Evolutionary conservation across 2,329 filamentous ascomycete species (phyloP), one percentile per base, ranked within the genome.

Genomic region (Uncinocarpus reesii): DNA sequence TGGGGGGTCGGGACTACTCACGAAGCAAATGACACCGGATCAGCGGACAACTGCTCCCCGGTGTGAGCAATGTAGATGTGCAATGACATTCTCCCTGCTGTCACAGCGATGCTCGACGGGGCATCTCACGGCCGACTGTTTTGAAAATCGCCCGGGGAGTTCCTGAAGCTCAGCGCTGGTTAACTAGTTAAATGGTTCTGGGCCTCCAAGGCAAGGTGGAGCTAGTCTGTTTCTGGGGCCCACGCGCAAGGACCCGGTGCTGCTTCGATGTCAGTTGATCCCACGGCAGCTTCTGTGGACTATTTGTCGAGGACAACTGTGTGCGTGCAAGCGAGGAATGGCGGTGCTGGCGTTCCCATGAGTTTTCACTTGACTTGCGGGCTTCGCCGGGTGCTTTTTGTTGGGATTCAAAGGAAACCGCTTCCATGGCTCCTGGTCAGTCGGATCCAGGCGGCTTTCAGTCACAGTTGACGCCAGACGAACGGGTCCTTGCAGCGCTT

Each of bases 1-100:
- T 43, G 40, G 40, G 45, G 49, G 31, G 24, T 8, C 15, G 45
- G 49, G 31, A n/a, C 7, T 21, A 72, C 80, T 59, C 73, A 87
- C 83, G 82, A 84, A 58, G 77, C 75, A 68, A 90, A 84, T 63
- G 80, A 78, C 55, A 81, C 76, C 57, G 82, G 79, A 70, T 94
- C 86, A 65, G 85, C 78, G 65, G 81, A 76, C 64, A 95, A 77
- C 70, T 83, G 83, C 75, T 87, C 83, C 74, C 90, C 90, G 69
- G 85, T 88, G 72, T 94, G 89, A 76, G 87, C 88, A 65, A 95
- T 83, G 74, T 87, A 86, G 69, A 95, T 82, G 72, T 86, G 81
- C 66, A 90, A 79, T 73, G 86, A 84, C 87, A 94, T 94, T 70
- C 74, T 78, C 70, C 60, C 58, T 59, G 36, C 36, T 29, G 20